Conservation (phyloP, 768 basidiomycete genomes). For the Daedaleopsis nitida region DNA sequence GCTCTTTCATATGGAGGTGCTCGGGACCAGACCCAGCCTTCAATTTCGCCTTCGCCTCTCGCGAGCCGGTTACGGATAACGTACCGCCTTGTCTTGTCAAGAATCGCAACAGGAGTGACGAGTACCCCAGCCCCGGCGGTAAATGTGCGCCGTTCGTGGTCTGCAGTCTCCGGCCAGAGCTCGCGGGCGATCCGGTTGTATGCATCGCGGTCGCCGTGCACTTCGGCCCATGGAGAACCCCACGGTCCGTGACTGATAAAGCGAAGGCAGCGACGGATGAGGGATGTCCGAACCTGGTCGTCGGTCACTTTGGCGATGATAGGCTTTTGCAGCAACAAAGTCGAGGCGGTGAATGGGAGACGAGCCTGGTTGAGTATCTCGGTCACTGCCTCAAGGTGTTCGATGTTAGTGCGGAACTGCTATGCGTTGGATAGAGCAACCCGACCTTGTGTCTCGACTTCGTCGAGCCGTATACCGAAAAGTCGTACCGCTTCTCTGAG, state of each 20-base stretch:
- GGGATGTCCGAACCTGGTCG: slow-evolving; percentile 21
- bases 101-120: slow-evolving; percentile 57
- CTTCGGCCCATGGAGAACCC: slow-evolving; percentile 70
- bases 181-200: slow-evolving; percentile 49
- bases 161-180: slow-evolving; percentile 43
- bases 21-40: slow-evolving; percentile 62
- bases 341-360: slow-evolving; percentile 28
- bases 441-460: slow-evolving; percentile 49
- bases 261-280: slow-evolving; percentile 54
- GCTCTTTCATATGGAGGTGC: slow-evolving; percentile 43
- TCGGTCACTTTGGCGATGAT: slow-evolving; percentile 17
- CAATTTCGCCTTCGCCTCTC: slow-evolving; percentile 14
- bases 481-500: slow-evolving; percentile 12
- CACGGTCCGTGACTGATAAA: slow-evolving; percentile 75
- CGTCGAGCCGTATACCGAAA: slow-evolving; percentile 29
- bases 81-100: slow-evolving; percentile 7
- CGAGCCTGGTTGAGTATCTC: slow-evolving; percentile 17
- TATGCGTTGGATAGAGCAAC: background rate
- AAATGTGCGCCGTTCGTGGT: slow-evolving; percentile 40
- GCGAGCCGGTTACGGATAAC: slow-evolving; percentile 7
- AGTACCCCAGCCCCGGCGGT: slow-evolving; percentile 62
- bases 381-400: slow-evolving; percentile 13
- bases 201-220: slow-evolving; percentile 48
- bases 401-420: background rate
- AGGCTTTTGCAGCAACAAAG: slow-evolving; percentile 28